Conservation (phyloP, 306 rosid species). For the Gastrolobium bilobum region DNA sequence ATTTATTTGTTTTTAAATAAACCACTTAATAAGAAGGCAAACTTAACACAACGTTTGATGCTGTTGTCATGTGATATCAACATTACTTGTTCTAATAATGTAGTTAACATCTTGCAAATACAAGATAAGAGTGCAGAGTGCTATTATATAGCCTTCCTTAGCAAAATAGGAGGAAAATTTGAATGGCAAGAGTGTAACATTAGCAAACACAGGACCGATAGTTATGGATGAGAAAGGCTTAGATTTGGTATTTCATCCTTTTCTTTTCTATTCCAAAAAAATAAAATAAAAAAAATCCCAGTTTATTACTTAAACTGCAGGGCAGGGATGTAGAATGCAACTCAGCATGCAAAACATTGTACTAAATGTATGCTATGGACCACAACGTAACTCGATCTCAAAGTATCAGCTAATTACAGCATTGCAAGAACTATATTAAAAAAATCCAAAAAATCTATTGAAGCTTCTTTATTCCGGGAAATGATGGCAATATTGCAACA, state of each 20-base stretch:
- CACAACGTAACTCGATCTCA: background rate
- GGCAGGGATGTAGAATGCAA: background rate
- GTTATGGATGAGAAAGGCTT: background rate
- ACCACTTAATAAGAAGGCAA: no score
- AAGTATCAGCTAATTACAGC: conserved; percentile 30
- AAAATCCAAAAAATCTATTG: conserved; percentile 53
- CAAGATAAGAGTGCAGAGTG: no score
- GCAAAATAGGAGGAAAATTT: background rate
- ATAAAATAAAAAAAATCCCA: background rate
- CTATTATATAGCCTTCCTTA: no score
- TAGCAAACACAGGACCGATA: background rate
- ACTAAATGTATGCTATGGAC: background rate
- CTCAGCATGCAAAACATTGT: background rate
- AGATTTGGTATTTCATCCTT: background rate
- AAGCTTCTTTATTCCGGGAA: conserved; percentile 93
- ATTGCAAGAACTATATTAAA: background rate
- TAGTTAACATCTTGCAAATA: no score
- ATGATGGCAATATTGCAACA: conserved; percentile 84
- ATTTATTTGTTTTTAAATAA: no score
- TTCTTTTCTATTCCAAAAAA: background rate
- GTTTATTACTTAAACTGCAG: background rate
- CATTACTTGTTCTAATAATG: no score
- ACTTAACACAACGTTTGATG: no score
- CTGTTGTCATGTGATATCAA: no score
- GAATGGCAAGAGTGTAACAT: background rate